These are phyloP conservation scores for Neurospora hispaniola DNA, from an alignment of 495 filamentous ascomycete genomes.

Conservation along the genomic window DNA sequence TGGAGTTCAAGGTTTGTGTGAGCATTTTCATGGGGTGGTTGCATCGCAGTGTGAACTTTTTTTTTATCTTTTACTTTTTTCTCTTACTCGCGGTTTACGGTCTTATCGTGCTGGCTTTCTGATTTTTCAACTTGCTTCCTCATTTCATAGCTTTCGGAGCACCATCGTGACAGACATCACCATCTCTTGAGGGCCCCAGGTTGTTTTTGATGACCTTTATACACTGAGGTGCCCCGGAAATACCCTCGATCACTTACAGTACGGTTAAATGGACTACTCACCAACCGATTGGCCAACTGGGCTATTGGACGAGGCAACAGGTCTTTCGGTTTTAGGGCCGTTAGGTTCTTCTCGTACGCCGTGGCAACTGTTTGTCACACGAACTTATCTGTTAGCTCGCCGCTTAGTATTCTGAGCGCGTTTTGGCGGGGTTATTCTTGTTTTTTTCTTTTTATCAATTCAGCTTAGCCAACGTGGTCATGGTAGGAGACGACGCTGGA, in stretches of 20 bases:
- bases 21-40: not conserved
- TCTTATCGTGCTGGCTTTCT: not conserved
- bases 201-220: not conserved
- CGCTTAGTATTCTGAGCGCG: not conserved
- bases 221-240: not conserved
- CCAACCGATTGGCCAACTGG: not conserved
- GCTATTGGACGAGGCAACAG: not conserved
- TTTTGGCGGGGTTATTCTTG: not conserved
- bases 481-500: not conserved
- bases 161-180: not conserved
- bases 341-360: not conserved
- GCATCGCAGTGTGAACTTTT: not conserved
- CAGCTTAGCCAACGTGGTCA: not conserved
- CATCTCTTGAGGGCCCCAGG: not conserved
- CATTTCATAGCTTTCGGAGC: not conserved
- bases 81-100: not conserved
- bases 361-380: not conserved
- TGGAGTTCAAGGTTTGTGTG: not conserved
- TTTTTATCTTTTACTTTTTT: not conserved
- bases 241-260: not conserved
- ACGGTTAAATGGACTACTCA: not conserved
- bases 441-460: not conserved
- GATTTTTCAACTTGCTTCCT: not conserved
- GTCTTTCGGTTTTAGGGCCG: not conserved
- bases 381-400: not conserved